Base-by-base conservation (phyloP, 2,329 filamentous ascomycete genomes). In the Aspergillus fijiensis region DNA sequence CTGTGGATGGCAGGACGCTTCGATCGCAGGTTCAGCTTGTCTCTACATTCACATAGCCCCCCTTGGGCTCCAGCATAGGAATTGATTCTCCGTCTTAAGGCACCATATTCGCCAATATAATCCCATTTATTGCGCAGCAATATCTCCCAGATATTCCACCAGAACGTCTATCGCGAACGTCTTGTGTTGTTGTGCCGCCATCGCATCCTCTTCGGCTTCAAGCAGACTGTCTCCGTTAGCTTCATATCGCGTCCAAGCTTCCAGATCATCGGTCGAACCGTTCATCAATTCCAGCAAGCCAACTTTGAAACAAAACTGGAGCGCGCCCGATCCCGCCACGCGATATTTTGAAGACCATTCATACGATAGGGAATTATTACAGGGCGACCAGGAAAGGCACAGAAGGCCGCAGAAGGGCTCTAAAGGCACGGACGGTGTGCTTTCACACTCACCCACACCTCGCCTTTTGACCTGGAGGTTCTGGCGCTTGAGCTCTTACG, bases 1-100 rank as follows among this genome's bases (percentile, higher is more conserved):
- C 59, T 65, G 61, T 51, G 59, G 63, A 66, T 58, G 60, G 51
- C 59, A 63, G 59, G 60, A 59, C 63, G 60, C 60, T 65, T 67
- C 63, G 63, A 68, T 67, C 62, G 61, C 58, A 66, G 61, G 61
- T 61, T 64, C 62, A 65, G 62, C 60, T 64, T 64, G 61, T 56
- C 48, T 60, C 33, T 12, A 49, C 48, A 55, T 55, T 62, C 51
- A 63, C 48, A 27, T 42, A 57, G 60, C 57, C 49, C 57, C 39
- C 54, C 53, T 42, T 60, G 60, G 62, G 55, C 61, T 60, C 53
- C 63, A 57, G 60, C 58, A 56, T 60, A 62, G 60, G 56, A 63
- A 67, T 67, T 67, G 62, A 55, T 42, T 29, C 47, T 57, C 51
- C 12, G 7, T 12, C 25, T 54, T 21, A 4, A 55, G 21, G 33